These are phyloP conservation scores for Lasiosphaeriaceae sp. DNA, from an alignment of 495 filamentous ascomycete genomes.

Conservation along the genomic window DNA sequence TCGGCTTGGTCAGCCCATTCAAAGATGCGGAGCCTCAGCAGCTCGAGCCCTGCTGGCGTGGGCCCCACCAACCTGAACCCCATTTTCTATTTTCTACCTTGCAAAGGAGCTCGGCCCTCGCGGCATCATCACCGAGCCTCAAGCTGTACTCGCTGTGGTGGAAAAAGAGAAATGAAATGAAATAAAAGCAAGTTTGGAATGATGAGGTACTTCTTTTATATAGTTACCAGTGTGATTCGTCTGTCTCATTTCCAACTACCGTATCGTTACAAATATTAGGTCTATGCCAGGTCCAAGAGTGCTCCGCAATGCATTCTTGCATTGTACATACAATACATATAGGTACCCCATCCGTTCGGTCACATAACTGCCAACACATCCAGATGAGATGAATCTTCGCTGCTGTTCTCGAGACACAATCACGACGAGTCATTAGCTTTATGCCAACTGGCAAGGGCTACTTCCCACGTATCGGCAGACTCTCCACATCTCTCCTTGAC, in stretches of 20 bases:
- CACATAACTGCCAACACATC: too few species aligned
- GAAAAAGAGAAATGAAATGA: too few species aligned
- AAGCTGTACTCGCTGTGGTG: background rate
- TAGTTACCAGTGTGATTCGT: too few species aligned
- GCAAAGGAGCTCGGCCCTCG: background rate
- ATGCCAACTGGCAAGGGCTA: conserved; percentile 52
- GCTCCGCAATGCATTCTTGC: too few species aligned
- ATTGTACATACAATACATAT: too few species aligned
- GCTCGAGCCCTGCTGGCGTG: background rate
- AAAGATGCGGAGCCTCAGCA: background rate
- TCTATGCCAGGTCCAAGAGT: too few species aligned
- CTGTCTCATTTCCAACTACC: too few species aligned
- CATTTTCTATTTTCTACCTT: background rate
- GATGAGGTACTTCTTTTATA: too few species aligned
- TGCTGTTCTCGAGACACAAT: background rate
- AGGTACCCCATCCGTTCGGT: too few species aligned
- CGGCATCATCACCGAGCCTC: background rate
- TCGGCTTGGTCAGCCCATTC: conserved; percentile 9
- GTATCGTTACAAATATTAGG: too few species aligned
- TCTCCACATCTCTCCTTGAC: conserved; percentile 75
- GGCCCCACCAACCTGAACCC: background rate
- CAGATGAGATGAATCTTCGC: too few species aligned
- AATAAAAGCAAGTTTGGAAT: too few species aligned
- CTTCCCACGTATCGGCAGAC: conserved; percentile 54
- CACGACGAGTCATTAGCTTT: conserved; percentile 2